Percentiles rank a stretch among this genome's conserved stretches.
These are phyloP conservation scores for Suillus variegatus DNA, from an alignment of 768 basidiomycete species.

Conservation along the genomic window DNA sequence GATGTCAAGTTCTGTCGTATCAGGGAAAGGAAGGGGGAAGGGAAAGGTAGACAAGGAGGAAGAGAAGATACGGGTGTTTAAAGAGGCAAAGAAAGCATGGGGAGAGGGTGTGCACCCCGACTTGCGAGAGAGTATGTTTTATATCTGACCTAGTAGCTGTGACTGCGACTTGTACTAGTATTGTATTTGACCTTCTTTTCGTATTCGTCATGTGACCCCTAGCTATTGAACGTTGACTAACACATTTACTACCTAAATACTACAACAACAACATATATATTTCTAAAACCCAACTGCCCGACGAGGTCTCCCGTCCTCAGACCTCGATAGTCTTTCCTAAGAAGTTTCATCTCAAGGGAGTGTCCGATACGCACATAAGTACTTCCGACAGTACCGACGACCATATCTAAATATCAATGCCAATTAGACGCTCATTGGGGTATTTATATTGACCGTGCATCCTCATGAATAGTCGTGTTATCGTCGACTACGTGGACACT, in stretches of 20 bases:
- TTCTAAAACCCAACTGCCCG: too few species aligned
- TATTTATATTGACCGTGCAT: neutral
- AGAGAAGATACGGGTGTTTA: slow-evolving; percentile 38
- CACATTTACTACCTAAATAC: too few species aligned
- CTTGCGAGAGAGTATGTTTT: slow-evolving; percentile 68
- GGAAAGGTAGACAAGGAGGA: slow-evolving; percentile 32
- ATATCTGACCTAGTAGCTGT: slow-evolving; percentile 41
- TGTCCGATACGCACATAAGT: too few species aligned
- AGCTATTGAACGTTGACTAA: too few species aligned
- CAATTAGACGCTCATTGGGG: neutral
- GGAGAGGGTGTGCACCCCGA: slow-evolving; percentile 44
- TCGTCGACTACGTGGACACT: neutral
- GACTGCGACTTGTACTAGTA: neutral
- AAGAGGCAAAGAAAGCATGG: slow-evolving; percentile 57
- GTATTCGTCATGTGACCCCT: neutral
- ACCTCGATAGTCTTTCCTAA: too few species aligned
- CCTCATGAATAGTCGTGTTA: neutral
- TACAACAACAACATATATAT: too few species aligned
- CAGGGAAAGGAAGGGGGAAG: slow-evolving; percentile 39
- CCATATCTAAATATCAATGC: neutral
- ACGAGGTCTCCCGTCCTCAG: too few species aligned
- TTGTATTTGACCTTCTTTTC: neutral
- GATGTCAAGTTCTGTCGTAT: slow-evolving; percentile 34
- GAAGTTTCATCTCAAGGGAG: too few species aligned
- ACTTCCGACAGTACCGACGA: too few species aligned